A percentile compares a stretch with the other conserved stretches of the same genome.
Conservation (phyloP, 1,139 yeast genomes). For the Zygosaccharomyces pseudobailii region DNA sequence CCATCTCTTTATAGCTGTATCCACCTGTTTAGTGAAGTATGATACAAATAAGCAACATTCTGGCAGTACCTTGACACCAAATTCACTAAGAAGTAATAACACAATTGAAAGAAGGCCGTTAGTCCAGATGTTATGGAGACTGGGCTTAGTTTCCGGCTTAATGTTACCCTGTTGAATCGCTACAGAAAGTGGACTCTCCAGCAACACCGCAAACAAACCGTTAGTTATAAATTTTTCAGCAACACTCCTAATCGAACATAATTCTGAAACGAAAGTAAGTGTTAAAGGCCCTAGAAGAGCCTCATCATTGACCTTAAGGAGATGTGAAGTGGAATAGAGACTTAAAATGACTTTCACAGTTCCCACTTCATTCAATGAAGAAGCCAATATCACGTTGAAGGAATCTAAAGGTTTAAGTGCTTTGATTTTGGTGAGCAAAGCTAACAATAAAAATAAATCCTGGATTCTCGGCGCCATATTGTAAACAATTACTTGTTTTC, state of each 20-base stretch:
- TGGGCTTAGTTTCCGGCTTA: slow-evolving; percentile 46
- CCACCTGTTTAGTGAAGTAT: slow-evolving; percentile 63
- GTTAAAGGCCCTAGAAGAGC: slow-evolving; percentile 70
- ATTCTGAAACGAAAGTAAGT: slow-evolving; percentile 63
- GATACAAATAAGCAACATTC: slow-evolving; percentile 63
- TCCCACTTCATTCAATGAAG: slow-evolving; percentile 52
- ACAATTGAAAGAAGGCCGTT: slow-evolving; percentile 73
- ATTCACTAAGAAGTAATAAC: slow-evolving; percentile 52
- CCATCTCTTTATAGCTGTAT: slow-evolving; percentile 66
- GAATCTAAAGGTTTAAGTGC: slow-evolving; percentile 47
- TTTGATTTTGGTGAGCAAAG: slow-evolving; percentile 57
- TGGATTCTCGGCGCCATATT: slow-evolving; percentile 46
- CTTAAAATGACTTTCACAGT: slow-evolving; percentile 60
- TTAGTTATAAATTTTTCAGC: slow-evolving; percentile 61
- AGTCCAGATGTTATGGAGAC: slow-evolving; percentile 72
- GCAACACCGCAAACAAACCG: slow-evolving; percentile 65
- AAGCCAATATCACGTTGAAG: slow-evolving; percentile 49
- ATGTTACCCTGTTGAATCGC: slow-evolving; percentile 64
- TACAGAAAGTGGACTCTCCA: slow-evolving; percentile 69
- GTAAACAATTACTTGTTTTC: slow-evolving; percentile 33
- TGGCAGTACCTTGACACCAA: slow-evolving; percentile 60
- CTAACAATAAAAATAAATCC: slow-evolving; percentile 59
- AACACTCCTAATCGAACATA: slow-evolving; percentile 56
- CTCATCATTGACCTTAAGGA: slow-evolving; percentile 57
- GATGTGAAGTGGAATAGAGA: slow-evolving; percentile 64